phyloP scores from a whole-genome alignment of 345 rosid genomes.

The Crucihimalaya himalaica region DNA sequence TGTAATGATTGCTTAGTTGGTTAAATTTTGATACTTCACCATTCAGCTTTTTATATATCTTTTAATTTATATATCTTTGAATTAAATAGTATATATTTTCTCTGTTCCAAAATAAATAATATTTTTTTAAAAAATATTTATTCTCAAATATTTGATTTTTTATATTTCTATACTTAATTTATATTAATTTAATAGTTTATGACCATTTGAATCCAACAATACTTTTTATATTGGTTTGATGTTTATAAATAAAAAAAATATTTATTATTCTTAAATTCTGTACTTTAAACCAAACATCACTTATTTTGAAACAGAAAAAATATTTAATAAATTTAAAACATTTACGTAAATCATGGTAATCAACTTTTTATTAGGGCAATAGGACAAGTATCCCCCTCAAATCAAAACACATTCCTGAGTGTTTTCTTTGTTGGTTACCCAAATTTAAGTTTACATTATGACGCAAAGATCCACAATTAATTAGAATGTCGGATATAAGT shows the following conservation, averaged over 20 bases:
- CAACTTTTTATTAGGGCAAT: not conserved
- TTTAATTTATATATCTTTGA: not conserved
- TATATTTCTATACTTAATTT: too few relatives aligned
- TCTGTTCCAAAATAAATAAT: too few relatives aligned
- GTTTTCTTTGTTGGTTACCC: not conserved
- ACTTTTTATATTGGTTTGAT: too few relatives aligned
- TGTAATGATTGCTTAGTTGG: not conserved
- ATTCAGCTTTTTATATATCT: not conserved
- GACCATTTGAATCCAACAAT: too few relatives aligned
- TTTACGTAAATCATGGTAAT: constrained; percentile 8
- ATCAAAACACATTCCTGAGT: not conserved
- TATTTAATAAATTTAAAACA: too few relatives aligned
- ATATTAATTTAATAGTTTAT: too few relatives aligned
- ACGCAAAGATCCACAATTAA: not conserved
- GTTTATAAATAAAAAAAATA: too few relatives aligned
- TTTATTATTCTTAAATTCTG: too few relatives aligned
- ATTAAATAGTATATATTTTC: not conserved
- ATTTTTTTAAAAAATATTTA: too few relatives aligned
- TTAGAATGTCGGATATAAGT: constrained; percentile 7
- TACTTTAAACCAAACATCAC: too few relatives aligned
- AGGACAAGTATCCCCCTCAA: not conserved
- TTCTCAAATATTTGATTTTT: too few relatives aligned
- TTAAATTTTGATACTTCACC: not conserved
- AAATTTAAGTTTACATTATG: not conserved
- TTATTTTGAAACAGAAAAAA: too few relatives aligned